Evolutionary conservation across 352 stramenopile genomes (phyloP), one percentile per base, ranked within the genome.

Genomic region (Globisporangium ultimum): DNA sequence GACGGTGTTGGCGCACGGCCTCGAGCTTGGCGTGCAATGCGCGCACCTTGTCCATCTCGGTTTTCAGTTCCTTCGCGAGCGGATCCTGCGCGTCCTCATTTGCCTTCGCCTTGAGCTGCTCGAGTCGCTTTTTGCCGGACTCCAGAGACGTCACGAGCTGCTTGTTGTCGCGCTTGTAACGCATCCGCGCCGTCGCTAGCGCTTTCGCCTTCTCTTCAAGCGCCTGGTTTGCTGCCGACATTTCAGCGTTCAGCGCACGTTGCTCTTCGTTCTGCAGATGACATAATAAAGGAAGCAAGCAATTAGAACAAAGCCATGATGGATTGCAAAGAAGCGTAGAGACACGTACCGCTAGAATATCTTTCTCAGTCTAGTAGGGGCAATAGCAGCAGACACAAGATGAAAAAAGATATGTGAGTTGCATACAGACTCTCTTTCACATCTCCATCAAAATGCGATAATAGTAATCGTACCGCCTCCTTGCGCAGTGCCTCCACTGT

Each of bases 91-190:
- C 76, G 34, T 89, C 76, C 24, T 80, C 73, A 55, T 85, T 87
- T 3, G 82, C 77, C 57, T 91, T 88, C 21, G 83, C 76, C 58
- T 91, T 87, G 63, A 91, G 83, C 57, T 93, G 82, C 48, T 89
- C 79, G 7, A 95, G 62, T 3, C 84, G 78, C 57, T 93, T 89
- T 65, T 93, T 93, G 1, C 84, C 84, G 34, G 90, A 81, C 38
- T 95, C 84, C 2, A 95, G 76, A 13, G 84, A 83, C 3, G 69
- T 68, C 7, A 78, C 74, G 34, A 95, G 80, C 24, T 80, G 65
- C 49, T 93, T 93, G 58, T 95, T 95, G 68, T 95, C 86, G 38
- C 84, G 84, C 67, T 95, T 93, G 76, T 93, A 95, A 60, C 86
- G 86, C 75, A 95, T 88, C 10, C 86, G 82, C n/a, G 86, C 84